Evolutionary conservation across 1,139 yeast genomes (phyloP).

Genomic region (Nakaseomyces sp.): DNA sequence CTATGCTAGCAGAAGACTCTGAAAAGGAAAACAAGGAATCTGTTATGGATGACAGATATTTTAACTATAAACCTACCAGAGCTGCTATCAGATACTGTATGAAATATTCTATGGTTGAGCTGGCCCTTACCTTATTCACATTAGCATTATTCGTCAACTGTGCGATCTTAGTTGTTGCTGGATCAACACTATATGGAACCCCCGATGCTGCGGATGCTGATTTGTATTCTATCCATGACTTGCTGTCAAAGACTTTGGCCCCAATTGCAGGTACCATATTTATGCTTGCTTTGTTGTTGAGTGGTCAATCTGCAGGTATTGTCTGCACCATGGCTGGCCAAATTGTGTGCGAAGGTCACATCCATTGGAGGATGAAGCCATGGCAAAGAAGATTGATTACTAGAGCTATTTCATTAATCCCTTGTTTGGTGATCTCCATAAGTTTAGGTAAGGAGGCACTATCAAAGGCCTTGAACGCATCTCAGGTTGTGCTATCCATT

Average conservation of each 20-base stretch:
- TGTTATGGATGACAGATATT: slow-evolving; percentile 19
- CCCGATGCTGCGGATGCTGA: slow-evolving; percentile 65
- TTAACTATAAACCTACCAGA: slow-evolving; percentile 52
- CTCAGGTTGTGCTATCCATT: slow-evolving; percentile 68
- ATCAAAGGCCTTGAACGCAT: slow-evolving; percentile 55
- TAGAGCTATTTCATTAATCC: slow-evolving; percentile 60
- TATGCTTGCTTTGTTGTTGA: slow-evolving; percentile 63
- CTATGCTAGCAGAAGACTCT: slow-evolving; percentile 9
- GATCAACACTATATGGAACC: slow-evolving; percentile 59
- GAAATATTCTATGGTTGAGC: slow-evolving; percentile 58
- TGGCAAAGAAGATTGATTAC: slow-evolving; percentile 71
- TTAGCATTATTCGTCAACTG: slow-evolving; percentile 73
- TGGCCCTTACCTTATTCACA: slow-evolving; percentile 57
- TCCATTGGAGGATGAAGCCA: slow-evolving; percentile 65
- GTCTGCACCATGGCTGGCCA: slow-evolving; percentile 86
- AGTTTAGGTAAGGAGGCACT: slow-evolving; percentile 60
- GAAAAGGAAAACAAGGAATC: slow-evolving; percentile 17
- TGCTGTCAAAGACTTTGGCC: slow-evolving; percentile 48
- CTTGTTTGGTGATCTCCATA: slow-evolving; percentile 49
- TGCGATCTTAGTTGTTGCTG: slow-evolving; percentile 69
- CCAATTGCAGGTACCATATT: slow-evolving; percentile 72
- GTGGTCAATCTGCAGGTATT: slow-evolving; percentile 79
- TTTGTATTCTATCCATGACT: slow-evolving; percentile 56
- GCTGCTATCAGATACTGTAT: slow-evolving; percentile 58
- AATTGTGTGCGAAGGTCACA: slow-evolving; percentile 75